Evolutionary conservation across 768 basidiomycete species (phyloP).

Genomic region (Amanita subjunquillea): DNA sequence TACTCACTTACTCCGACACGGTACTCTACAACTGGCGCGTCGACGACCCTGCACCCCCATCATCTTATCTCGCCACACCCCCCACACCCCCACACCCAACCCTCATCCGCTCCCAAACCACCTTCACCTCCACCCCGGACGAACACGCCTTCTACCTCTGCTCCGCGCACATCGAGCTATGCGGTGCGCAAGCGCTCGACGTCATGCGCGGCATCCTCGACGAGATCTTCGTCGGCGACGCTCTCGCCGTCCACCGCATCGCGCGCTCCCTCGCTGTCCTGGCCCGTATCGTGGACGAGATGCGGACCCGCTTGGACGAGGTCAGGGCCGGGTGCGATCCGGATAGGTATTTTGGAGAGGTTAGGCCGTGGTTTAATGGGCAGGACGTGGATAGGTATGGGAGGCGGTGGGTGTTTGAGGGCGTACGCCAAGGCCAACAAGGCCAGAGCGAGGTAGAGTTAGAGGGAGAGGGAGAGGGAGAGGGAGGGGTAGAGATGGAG

Average conservation of each 20-base stretch:
- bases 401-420: conserved; percentile 44
- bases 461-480: conserved; percentile 18
- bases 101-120: conserved; percentile 57
- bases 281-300: conserved; percentile 52
- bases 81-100: conserved; percentile 24
- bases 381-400: conserved; percentile 41
- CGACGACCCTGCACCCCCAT: conserved; percentile 2
- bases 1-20: conserved; percentile 88
- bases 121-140: conserved; percentile 73
- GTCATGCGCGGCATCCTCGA: conserved; percentile 87
- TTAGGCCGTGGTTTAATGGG: conserved; percentile 83
- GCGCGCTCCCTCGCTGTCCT: conserved; percentile 58
- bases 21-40: conserved; percentile 84
- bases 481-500: conserved; percentile 19
- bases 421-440: conserved; percentile 23
- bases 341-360: conserved; percentile 57
- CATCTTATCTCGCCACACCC: too few species aligned
- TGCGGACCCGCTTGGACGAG: conserved; percentile 50
- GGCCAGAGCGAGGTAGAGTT: conserved; percentile 20
- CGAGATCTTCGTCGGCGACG: conserved; percentile 78
- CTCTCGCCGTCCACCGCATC: conserved; percentile 54
- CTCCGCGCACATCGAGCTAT: conserved; percentile 82
- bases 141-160: conserved; percentile 90
- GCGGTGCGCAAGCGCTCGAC: conserved; percentile 75
- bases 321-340: conserved; percentile 75